A percentile compares a stretch with the other conserved stretches of the same genome.
Evolutionary conservation across 2,329 filamentous ascomycete species (phyloP).

Genomic region (Purpureocillium lavendulum): DNA sequence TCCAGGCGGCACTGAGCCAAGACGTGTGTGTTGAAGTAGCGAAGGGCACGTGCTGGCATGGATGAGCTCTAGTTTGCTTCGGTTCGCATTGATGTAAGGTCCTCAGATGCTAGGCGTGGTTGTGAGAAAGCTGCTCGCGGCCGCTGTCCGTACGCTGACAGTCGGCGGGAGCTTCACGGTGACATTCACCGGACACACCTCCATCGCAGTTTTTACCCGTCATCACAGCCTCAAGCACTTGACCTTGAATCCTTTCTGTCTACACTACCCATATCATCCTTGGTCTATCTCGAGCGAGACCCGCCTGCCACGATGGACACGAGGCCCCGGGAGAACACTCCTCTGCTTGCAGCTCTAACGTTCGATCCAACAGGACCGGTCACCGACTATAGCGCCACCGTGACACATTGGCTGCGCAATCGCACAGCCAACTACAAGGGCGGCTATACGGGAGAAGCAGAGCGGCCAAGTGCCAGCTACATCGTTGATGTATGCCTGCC

Average conservation of each 20-base stretch:
- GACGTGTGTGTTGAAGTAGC: not conserved
- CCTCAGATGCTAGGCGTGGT: too few species aligned
- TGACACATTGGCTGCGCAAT: slow-evolving; percentile 86
- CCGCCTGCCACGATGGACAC: slow-evolving; percentile 1
- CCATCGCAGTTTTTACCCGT: too few species aligned
- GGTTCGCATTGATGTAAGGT: too few species aligned
- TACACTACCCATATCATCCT: not conserved
- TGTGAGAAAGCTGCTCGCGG: too few species aligned
- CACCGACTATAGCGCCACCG: slow-evolving; percentile 85
- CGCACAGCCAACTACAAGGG: slow-evolving; percentile 63
- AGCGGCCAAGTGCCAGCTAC: slow-evolving; percentile 82
- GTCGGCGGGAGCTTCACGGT: too few species aligned
- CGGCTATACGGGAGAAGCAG: slow-evolving; percentile 62
- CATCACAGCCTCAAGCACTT: too few species aligned
- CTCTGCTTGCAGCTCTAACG: slow-evolving; percentile 11
- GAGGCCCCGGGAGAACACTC: slow-evolving; percentile 4
- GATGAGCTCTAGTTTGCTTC: too few species aligned
- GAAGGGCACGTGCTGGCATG: too few species aligned
- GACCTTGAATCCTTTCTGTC: not conserved
- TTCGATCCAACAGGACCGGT: slow-evolving; percentile 57
- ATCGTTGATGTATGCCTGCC: slow-evolving; percentile 61
- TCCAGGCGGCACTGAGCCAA: not conserved
- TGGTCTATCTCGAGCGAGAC: not conserved
- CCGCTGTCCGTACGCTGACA: too few species aligned
- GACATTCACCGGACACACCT: too few species aligned